Evolutionary conservation across 2,329 filamentous ascomycete genomes (phyloP).

Genomic region (Xylaria sp.): DNA sequence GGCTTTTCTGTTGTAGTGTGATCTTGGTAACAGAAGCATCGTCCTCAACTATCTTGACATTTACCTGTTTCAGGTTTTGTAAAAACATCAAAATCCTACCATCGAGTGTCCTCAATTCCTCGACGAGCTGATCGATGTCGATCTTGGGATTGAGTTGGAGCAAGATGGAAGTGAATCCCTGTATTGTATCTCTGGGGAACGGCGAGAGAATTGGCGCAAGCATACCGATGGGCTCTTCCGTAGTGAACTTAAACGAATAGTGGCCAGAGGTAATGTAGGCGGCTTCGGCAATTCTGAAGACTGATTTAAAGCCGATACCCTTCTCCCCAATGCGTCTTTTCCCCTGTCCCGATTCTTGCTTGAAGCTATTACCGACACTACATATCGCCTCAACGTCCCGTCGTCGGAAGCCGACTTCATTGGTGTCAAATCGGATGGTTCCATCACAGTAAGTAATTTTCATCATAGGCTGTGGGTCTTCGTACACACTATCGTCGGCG

Average conservation of each 20-base stretch:
- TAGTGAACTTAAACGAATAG: not conserved
- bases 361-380: not conserved
- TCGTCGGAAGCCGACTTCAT: no score
- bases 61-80: not conserved
- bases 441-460: no score
- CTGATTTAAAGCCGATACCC: conserved; percentile 8
- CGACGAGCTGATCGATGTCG: not conserved
- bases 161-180: no score
- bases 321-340: not conserved
- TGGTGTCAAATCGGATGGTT: no score
- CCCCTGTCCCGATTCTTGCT: not conserved
- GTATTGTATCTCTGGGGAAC: no score
- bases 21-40: no score
- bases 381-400: not conserved
- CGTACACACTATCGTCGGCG: no score
- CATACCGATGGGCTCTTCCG: no score
- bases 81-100: conserved; percentile 3
- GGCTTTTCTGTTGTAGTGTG: no score
- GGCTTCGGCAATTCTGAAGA: conserved; percentile 1
- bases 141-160: no score
- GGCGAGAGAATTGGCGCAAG: no score
- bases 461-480: no score
- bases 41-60: not conserved
- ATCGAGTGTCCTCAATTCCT: not conserved
- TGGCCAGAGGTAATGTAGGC: not conserved